Percentiles rank a stretch among this genome's conserved stretches.
These are phyloP conservation scores for Ganoderma boninense DNA, from an alignment of 1,284 basidiomycete genomes.

Conservation along the genomic window DNA sequence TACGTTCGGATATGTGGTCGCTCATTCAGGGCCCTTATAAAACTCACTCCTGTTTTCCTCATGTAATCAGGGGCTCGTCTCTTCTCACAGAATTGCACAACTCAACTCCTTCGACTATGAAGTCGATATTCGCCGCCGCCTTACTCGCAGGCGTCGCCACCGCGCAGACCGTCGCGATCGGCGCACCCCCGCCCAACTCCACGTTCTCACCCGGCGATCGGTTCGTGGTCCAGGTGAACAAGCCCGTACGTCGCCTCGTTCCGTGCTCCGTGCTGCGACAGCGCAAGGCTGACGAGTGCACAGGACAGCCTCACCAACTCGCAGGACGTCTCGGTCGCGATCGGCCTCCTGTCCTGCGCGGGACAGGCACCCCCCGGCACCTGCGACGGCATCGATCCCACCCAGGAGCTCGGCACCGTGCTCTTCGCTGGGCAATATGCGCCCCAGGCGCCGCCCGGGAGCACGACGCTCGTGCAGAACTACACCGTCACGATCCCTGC, in stretches of 20 bases:
- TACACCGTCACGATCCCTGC: slow-evolving; percentile 13
- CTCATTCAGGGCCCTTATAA: background rate
- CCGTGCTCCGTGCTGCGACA: background rate
- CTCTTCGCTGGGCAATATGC: slow-evolving; percentile 55
- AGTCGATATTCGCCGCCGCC: background rate
- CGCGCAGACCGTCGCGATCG: slow-evolving; percentile 5
- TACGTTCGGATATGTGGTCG: background rate
- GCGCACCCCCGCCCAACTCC: slow-evolving; percentile 1
- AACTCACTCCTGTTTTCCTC: background rate
- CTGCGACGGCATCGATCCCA: slow-evolving; percentile 35
- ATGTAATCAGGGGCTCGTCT: background rate
- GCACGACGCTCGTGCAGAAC: slow-evolving; percentile 15
- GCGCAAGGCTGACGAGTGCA: background rate
- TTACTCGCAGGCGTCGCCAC: background rate
- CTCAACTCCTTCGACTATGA: background rate
- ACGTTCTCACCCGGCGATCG: slow-evolving; percentile 9
- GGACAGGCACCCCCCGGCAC: slow-evolving; percentile 14
- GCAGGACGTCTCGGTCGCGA: slow-evolving; percentile 53
- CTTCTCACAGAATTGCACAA: too few relatives aligned
- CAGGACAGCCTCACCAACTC: slow-evolving; percentile 41
- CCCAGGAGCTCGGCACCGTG: slow-evolving; percentile 47
- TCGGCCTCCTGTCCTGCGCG: slow-evolving; percentile 47
- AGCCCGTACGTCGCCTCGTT: background rate
- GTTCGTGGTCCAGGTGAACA: slow-evolving; percentile 4
- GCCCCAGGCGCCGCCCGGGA: slow-evolving; percentile 35